Evolutionary conservation across 768 basidiomycete species (phyloP), one percentile per base, ranked within the genome.

Genomic region (Lactifluus volemus): DNA sequence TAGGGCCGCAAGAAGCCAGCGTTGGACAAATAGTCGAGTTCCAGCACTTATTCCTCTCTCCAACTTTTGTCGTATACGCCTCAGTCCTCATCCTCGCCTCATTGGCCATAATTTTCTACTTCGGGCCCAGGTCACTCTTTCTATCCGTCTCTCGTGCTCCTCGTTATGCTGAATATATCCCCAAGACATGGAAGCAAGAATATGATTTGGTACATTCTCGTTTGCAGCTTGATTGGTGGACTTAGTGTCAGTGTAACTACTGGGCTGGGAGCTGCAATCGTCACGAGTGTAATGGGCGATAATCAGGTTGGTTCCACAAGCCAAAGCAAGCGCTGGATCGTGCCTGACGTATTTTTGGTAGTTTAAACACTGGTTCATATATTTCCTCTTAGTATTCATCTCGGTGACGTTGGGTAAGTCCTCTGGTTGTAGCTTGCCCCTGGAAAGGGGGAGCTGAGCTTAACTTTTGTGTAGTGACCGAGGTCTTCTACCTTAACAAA

Each of bases 201-300:
- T 69, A 97, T 98, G 96, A 73, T 98, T 55, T 92, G 90, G 89
- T 92, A 96, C 72, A 95, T 98, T 65, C 77, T 81, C 45, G 90
- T 99, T 49, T 99, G 97, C 74, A 92, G 88, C 64, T 86, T 98
- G 81, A 98, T 99, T 69, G 97, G 97, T 17, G 97, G 97, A 0
- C 86, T 96, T 51, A 90, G 88, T 59, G 92, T 96, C 65, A 92
- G 89, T 67, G 95, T 96, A 57, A 96, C 95, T 14, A 94, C 92
- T 36, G 96, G 97, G 38, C 80, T 98, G 41, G 94, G 97, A 49
- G 78, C 91, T 47, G 88, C 93, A 21, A 97, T 98, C 67, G 86
- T 99, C 30, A 85, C 88, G 52, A 83, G 84, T 45, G 83, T 79
- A 5, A 75, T 79, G 75, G 89, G 89, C 42, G 78, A 88, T 63